phyloP scores from a whole-genome alignment of 192 early-diverging fungal species.

The Polychytrium aggregatum region DNA sequence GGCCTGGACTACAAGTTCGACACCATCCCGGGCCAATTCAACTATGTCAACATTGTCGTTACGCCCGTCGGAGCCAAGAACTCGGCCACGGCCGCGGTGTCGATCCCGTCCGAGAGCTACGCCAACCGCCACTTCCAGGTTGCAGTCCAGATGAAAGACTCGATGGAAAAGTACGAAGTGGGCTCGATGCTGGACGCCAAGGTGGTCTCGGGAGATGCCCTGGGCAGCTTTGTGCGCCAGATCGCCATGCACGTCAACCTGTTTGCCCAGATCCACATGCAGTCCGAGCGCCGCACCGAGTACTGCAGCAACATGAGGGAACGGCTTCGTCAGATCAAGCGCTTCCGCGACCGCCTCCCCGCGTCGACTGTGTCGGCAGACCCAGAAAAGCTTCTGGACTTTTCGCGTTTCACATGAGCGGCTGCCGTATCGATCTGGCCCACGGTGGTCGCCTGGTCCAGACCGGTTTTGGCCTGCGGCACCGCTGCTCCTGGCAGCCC shows the following conservation, averaged over 20 bases:
- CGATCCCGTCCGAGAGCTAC: background rate
- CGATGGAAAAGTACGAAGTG: constrained; percentile 62
- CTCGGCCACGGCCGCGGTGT: background rate
- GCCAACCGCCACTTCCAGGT: constrained; percentile 36
- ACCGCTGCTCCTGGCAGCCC: too few species aligned
- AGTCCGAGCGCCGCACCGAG: constrained; percentile 40
- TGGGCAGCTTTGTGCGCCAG: constrained; percentile 74
- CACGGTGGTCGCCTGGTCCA: too few species aligned
- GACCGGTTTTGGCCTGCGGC: too few species aligned
- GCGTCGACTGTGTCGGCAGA: too few species aligned
- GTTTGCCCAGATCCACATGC: constrained; percentile 74
- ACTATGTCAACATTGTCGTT: constrained; percentile 90
- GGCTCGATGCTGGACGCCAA: constrained; percentile 73
- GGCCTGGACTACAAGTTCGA: constrained; percentile 72
- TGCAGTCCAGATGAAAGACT: constrained; percentile 53
- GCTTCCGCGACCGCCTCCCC: constrained; percentile 52
- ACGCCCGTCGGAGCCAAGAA: constrained; percentile 36
- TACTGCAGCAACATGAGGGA: constrained; percentile 85
- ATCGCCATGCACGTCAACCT: constrained; percentile 81
- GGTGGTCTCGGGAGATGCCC: constrained; percentile 61
- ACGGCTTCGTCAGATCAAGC: constrained; percentile 83
- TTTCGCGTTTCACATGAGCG: too few species aligned
- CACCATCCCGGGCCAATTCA: constrained; percentile 89
- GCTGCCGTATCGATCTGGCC: too few species aligned
- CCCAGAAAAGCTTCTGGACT: too few species aligned